Evolutionary conservation across 495 filamentous ascomycete species (phyloP).

Genomic region (Symbiotaphrina buchneri): DNA sequence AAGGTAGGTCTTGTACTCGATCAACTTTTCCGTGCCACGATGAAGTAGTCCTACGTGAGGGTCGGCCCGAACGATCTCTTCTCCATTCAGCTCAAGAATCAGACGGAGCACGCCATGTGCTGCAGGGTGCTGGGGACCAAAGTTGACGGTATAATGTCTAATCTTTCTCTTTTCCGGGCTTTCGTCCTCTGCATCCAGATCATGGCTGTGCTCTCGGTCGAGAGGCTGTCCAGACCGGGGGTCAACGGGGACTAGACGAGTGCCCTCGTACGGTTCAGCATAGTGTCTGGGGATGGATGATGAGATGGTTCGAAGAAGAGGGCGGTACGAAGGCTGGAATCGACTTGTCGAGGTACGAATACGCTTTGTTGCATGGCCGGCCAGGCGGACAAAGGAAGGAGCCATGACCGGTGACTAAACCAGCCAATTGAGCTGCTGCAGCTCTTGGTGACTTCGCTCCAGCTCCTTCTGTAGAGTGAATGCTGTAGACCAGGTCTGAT

Average conservation of each 20-base stretch:
- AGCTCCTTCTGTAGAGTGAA: too few species aligned
- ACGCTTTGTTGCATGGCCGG: slow-evolving; percentile 37
- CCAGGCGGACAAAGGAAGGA: slow-evolving; percentile 38
- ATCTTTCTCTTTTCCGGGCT: slow-evolving; percentile 56
- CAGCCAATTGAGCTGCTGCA: slow-evolving; percentile 3
- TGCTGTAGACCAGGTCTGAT: too few species aligned
- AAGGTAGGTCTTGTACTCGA: slow-evolving; percentile 98
- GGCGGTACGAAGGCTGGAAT: slow-evolving; percentile 16
- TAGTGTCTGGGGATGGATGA: slow-evolving; percentile 38
- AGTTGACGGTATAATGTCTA: slow-evolving; percentile 98
- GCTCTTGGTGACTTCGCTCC: slow-evolving; percentile 6
- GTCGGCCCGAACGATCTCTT: slow-evolving; percentile 90
- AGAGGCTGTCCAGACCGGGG: slow-evolving; percentile 26
- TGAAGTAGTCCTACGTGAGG: slow-evolving; percentile 94
- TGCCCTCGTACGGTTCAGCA: slow-evolving; percentile 36
- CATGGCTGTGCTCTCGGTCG: slow-evolving; percentile 19
- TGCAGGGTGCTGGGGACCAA: slow-evolving; percentile 96
- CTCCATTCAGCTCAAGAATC: slow-evolving; percentile 94
- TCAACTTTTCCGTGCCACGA: slow-evolving; percentile 97
- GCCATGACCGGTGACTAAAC: slow-evolving; percentile 25
- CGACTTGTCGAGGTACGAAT: too few species aligned
- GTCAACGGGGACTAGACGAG: slow-evolving; percentile 34
- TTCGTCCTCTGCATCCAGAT: slow-evolving; percentile 25
- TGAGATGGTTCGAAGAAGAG: slow-evolving; percentile 40
- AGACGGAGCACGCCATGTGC: slow-evolving; percentile 95